A percentile compares a stretch with the other conserved stretches of the same genome.
Evolutionary conservation across 2,329 filamentous ascomycete species (phyloP).

Genomic region (Aspergillus neoniger): DNA sequence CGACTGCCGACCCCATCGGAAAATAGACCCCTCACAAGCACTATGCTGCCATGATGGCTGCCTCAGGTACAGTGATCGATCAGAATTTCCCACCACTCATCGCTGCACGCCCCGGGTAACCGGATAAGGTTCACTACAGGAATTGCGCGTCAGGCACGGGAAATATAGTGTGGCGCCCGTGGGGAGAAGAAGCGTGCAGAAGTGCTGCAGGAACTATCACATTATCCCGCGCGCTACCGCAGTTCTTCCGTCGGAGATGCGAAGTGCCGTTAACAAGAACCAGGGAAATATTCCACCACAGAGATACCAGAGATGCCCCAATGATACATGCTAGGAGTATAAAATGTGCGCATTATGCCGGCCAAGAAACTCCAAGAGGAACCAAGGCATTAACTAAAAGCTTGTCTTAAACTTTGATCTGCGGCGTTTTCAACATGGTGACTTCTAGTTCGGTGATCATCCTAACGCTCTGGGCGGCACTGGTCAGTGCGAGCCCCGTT

Average conservation of each 20-base stretch:
- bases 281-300: not conserved
- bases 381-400: not conserved
- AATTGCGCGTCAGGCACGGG: slow-evolving; percentile 1
- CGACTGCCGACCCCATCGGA: too few species aligned
- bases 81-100: not conserved
- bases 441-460: not conserved
- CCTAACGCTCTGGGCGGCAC: not conserved
- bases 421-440: not conserved
- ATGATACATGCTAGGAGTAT: not conserved
- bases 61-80: not conserved
- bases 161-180: not conserved
- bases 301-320: not conserved
- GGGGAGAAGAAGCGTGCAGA: not conserved
- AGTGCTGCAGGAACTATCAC: not conserved
- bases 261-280: not conserved
- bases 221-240: not conserved
- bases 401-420: not conserved
- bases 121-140: not conserved
- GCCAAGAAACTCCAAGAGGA: not conserved
- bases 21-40: too few species aligned
- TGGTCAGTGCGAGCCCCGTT: not conserved
- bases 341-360: not conserved
- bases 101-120: not conserved
- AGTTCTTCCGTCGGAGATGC: not conserved
- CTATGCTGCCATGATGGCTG: not conserved